A percentile compares a stretch with the other conserved stretches of the same genome.
Conservation (phyloP, 1,284 basidiomycete genomes). For the Ganoderma leucocontextum region DNA sequence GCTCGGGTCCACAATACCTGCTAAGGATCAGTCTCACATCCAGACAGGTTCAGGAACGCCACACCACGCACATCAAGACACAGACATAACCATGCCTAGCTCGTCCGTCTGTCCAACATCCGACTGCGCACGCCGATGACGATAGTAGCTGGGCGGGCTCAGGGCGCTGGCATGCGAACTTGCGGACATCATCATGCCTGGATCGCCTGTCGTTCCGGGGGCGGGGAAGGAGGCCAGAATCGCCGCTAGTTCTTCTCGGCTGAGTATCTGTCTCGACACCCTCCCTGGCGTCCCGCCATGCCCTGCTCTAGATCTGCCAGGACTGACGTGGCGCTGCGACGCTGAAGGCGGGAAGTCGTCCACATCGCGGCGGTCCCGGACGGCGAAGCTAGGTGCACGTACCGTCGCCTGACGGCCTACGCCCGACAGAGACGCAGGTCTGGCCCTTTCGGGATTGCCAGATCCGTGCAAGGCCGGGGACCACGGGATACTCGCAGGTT, state of each 20-base stretch:
- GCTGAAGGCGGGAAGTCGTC: neutral
- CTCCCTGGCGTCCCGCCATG: conserved; percentile 4
- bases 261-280: conserved; percentile 27
- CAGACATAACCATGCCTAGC: conserved; percentile 18
- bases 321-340: neutral
- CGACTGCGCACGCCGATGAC: conserved; percentile 19
- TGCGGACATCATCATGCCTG: neutral
- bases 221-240: conserved; percentile 27
- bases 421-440: conserved; percentile 25
- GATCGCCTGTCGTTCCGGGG: neutral
- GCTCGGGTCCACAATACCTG: neutral
- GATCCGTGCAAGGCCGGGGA: conserved; percentile 2
- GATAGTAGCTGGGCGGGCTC: conserved; percentile 31
- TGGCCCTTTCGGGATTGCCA: conserved; percentile 6
- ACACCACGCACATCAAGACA: conserved; percentile 4
- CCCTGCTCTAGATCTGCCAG: neutral
- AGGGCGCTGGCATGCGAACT: conserved; percentile 7
- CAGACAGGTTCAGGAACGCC: neutral
- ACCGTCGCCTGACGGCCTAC: neutral
- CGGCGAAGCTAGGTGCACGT: neutral
- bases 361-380: neutral
- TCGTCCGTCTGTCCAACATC: conserved; percentile 23
- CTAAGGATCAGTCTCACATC: neutral
- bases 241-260: conserved; percentile 26
- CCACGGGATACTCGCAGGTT: conserved; percentile 17